A percentile compares a stretch with the other conserved stretches of the same genome.
phyloP scores from a whole-genome alignment of 2,329 filamentous ascomycete genomes.

The Colletotrichum theobromicola region DNA sequence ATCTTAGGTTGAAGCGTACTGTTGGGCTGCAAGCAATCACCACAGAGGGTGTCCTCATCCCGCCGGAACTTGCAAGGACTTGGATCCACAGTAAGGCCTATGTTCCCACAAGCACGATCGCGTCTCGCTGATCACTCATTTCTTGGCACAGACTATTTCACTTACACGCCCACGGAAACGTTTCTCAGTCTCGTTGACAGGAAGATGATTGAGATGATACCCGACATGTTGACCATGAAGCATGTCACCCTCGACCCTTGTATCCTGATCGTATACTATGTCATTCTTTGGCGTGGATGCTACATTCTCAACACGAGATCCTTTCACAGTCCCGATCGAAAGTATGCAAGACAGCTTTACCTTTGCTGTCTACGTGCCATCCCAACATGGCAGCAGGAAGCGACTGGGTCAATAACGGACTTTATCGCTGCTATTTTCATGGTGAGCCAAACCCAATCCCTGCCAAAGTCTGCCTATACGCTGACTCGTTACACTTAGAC shows the following conservation, averaged over 20 bases:
- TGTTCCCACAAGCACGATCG: not conserved
- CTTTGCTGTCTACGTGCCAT: slow-evolving; percentile 33
- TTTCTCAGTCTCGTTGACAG: slow-evolving; percentile 32
- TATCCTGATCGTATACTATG: slow-evolving; percentile 35
- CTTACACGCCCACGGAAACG: slow-evolving; percentile 31
- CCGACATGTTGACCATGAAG: slow-evolving; percentile 30
- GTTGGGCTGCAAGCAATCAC: slow-evolving; percentile 23
- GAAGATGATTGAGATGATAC: slow-evolving; percentile 32
- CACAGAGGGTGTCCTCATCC: slow-evolving; percentile 30
- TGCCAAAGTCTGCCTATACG: not conserved
- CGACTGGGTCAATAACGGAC: slow-evolving; percentile 33
- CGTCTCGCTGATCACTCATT: not conserved
- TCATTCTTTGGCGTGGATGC: slow-evolving; percentile 34
- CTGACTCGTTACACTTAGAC: slow-evolving; percentile 8
- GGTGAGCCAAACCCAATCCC: slow-evolving; percentile 15
- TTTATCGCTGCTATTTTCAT: slow-evolving; percentile 33
- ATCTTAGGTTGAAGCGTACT: slow-evolving; percentile 25
- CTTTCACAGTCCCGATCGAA: slow-evolving; percentile 3
- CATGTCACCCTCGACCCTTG: slow-evolving; percentile 33
- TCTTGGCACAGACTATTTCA: slow-evolving; percentile 29
- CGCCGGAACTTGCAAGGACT: slow-evolving; percentile 29
- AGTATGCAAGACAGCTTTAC: slow-evolving; percentile 30
- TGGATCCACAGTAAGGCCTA: slow-evolving; percentile 31
- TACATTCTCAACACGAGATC: slow-evolving; percentile 4
- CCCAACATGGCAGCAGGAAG: slow-evolving; percentile 33